Evolutionary conservation across 495 filamentous ascomycete species (phyloP).

Genomic region (Pseudotulostoma volvatum): DNA sequence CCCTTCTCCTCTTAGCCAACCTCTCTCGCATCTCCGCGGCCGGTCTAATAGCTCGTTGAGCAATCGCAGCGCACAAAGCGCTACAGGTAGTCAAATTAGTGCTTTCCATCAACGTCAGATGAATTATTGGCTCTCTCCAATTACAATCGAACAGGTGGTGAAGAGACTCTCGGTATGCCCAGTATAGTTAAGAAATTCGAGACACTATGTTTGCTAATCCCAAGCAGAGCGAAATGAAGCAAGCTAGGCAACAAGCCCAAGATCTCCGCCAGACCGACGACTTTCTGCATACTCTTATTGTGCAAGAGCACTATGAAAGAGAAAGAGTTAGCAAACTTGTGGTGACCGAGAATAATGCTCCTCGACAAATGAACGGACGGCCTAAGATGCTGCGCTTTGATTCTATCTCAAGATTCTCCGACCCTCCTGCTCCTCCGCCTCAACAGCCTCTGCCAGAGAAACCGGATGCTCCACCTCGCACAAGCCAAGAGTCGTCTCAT

Average conservation of each 20-base stretch:
- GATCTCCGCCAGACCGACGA: slow-evolving; percentile 69
- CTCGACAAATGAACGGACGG: slow-evolving; percentile 28
- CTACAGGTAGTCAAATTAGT: slow-evolving; percentile 41
- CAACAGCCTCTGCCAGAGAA: slow-evolving; percentile 85
- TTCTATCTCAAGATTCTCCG: slow-evolving; percentile 52
- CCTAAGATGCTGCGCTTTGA: slow-evolving; percentile 42
- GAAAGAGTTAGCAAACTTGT: slow-evolving; percentile 33
- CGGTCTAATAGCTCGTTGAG: slow-evolving; percentile 55
- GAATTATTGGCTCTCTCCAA: slow-evolving; percentile 70
- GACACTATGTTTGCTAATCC: slow-evolving; percentile 5
- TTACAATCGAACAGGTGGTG: slow-evolving; percentile 87
- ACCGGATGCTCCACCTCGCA: slow-evolving; percentile 47
- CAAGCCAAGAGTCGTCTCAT: slow-evolving; percentile 26
- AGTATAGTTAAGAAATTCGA: neutral
- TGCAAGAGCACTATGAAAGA: slow-evolving; percentile 49
- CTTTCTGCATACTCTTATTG: slow-evolving; percentile 59
- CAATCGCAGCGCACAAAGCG: slow-evolving; percentile 37
- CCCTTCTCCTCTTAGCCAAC: slow-evolving; percentile 39
- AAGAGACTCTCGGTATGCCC: slow-evolving; percentile 76
- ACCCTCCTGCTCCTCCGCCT: slow-evolving; percentile 80
- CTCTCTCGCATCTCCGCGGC: slow-evolving; percentile 44
- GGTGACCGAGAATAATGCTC: slow-evolving; percentile 21
- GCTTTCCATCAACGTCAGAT: slow-evolving; percentile 44
- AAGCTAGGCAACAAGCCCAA: slow-evolving; percentile 69
- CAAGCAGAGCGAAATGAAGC: slow-evolving; percentile 64